Percentiles rank a stretch among this genome's conserved stretches.
Conservation (phyloP, 352 stramenopile species). For the Poterioochromonas sp. region DNA sequence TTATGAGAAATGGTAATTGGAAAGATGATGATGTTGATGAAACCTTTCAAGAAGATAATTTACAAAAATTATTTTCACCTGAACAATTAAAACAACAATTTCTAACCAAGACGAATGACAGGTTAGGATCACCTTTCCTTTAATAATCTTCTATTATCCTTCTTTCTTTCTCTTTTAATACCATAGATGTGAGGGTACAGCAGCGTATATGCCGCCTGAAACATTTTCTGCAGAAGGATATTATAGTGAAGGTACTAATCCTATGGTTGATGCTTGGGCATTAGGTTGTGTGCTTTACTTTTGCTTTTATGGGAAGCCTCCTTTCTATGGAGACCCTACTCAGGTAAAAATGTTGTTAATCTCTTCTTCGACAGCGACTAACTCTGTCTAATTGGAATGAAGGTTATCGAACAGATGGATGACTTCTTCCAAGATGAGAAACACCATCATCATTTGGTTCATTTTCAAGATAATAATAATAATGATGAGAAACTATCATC, state of each 20-base stretch:
- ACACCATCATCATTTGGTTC: too few species aligned
- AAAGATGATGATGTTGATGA: constrained; percentile 36
- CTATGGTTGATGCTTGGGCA: constrained; percentile 45
- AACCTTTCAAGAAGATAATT: background rate
- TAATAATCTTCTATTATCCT: too few species aligned
- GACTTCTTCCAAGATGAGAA: too few species aligned
- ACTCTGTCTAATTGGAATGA: too few species aligned
- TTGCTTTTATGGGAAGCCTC: constrained; percentile 41
- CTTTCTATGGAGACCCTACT: constrained; percentile 46
- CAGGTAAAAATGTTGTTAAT: too few species aligned
- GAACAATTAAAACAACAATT: too few species aligned
- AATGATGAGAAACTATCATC: too few species aligned
- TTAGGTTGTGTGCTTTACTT: constrained; percentile 49
- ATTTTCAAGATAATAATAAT: too few species aligned
- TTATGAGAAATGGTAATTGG: constrained; percentile 58
- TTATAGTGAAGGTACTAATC: background rate
- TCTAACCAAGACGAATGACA: too few species aligned
- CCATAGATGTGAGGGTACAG: constrained; percentile 45
- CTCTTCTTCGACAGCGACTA: background rate
- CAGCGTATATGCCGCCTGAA: constrained; percentile 48
- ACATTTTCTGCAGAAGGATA: constrained; percentile 32
- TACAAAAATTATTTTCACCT: constrained; percentile 13
- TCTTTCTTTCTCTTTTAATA: too few species aligned
- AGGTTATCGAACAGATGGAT: too few species aligned
- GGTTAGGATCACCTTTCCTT: too few species aligned